These are phyloP conservation scores for Periconia digitata DNA, from an alignment of 2,329 filamentous ascomycete genomes.

Conservation along the genomic window DNA sequence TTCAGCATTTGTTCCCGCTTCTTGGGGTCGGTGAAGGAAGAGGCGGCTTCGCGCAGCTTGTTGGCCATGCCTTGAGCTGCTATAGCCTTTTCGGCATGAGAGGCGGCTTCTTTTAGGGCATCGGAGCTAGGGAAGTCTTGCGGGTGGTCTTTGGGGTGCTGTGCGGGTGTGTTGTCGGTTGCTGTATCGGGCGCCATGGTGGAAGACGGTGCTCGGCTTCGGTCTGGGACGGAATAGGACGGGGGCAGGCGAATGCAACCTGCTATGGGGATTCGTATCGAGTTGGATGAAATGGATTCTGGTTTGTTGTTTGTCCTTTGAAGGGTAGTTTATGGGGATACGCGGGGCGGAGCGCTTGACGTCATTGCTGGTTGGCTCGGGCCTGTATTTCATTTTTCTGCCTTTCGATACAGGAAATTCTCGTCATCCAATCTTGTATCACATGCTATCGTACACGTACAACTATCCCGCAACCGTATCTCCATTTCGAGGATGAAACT, in stretches of 20 bases:
- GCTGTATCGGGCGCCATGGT: conserved; percentile 5
- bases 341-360: background rate
- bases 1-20: conserved; percentile 38
- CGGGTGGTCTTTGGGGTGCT: conserved; percentile 16
- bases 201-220: background rate
- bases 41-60: conserved; percentile 25
- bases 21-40: conserved; percentile 31
- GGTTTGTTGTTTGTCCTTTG: background rate
- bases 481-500: background rate
- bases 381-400: background rate
- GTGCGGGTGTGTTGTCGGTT: background rate
- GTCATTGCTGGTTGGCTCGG: background rate
- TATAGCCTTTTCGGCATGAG: conserved; percentile 31
- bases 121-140: conserved; percentile 26
- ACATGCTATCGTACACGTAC: background rate
- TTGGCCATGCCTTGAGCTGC: conserved; percentile 30
- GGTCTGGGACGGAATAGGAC: background rate
- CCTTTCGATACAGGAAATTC: background rate
- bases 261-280: too few species aligned
- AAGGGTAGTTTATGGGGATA: background rate
- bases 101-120: conserved; percentile 33
- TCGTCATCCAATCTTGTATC: background rate
- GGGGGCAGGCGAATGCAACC: too few species aligned
- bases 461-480: background rate
- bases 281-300: background rate